Percentiles rank a stretch among this genome's conserved stretches.
phyloP scores from a whole-genome alignment of 176 grass and related monocot species.

The Saccharum officinarum region DNA sequence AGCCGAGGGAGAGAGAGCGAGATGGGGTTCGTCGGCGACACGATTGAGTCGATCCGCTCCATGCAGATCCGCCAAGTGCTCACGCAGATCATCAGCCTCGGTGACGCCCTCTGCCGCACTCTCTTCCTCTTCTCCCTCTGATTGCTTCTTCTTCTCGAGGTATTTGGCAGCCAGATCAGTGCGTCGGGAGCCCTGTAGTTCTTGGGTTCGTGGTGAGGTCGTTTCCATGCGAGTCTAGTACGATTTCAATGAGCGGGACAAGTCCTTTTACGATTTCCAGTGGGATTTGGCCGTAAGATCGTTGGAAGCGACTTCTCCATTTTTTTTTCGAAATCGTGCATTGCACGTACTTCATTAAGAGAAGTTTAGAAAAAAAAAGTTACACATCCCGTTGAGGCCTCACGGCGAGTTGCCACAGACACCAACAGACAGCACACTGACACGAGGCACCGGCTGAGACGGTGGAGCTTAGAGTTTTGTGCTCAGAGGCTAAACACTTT shows the following conservation, averaged over 20 bases:
- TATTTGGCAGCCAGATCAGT: background rate
- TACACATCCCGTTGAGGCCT: too few species aligned
- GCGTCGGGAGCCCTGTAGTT: background rate
- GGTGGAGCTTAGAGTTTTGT: too few species aligned
- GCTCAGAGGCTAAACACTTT: too few species aligned
- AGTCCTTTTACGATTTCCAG: background rate
- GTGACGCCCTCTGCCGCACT: conserved; percentile 26
- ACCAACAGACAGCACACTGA: too few species aligned
- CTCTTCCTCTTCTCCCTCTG: background rate
- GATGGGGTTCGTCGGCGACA: conserved; percentile 62
- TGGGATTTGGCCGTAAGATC: background rate
- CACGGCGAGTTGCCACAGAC: too few species aligned
- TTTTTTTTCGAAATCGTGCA: too few species aligned
- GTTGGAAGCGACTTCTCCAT: background rate
- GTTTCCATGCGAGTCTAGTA: background rate
- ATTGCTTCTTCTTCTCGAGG: background rate
- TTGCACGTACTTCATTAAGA: too few species aligned
- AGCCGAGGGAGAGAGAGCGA: conserved; percentile 18
- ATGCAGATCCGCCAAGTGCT: conserved; percentile 69
- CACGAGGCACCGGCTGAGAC: too few species aligned
- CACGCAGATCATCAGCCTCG: conserved; percentile 69
- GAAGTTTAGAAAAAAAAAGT: too few species aligned
- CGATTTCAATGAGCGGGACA: background rate
- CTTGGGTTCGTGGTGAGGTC: background rate
- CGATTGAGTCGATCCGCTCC: conserved; percentile 66